phyloP scores from a whole-genome alignment of 2,329 filamentous ascomycete species.

The Aspergillus sp. region DNA sequence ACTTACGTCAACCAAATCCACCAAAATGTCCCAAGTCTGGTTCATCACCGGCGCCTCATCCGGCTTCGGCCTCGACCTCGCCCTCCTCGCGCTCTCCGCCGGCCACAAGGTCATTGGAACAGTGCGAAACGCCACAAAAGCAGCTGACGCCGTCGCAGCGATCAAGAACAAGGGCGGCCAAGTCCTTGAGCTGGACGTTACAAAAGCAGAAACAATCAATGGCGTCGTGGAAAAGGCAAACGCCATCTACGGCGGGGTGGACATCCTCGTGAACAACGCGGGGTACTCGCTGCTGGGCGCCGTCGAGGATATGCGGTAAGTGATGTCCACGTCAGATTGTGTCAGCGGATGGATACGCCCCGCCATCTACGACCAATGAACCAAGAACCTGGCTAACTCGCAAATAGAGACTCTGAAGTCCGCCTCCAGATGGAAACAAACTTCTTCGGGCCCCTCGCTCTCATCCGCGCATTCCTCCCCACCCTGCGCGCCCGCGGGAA shows the following conservation, averaged over 20 bases:
- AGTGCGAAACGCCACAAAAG: constrained; percentile 44
- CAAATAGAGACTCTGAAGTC: constrained; percentile 24
- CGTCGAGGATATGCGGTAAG: constrained; percentile 28
- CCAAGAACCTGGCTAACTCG: too few relatives aligned
- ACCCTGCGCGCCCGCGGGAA: constrained; percentile 40
- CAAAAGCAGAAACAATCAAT: constrained; percentile 10
- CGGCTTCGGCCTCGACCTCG: constrained; percentile 12
- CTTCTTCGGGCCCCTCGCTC: constrained; percentile 47
- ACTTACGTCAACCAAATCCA: neutral
- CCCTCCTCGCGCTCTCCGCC: constrained; percentile 6
- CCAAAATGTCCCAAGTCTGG: constrained; percentile 5
- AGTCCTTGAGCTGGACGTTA: constrained; percentile 21
- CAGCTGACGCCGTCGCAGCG: constrained; percentile 4
- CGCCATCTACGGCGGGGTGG: constrained; percentile 16
- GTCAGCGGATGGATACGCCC: neutral
- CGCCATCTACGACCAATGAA: neutral
- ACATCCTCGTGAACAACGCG: constrained; percentile 23
- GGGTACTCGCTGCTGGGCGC: constrained; percentile 27
- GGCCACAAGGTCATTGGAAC: constrained; percentile 50
- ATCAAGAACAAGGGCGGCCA: constrained; percentile 16
- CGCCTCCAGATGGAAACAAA: constrained; percentile 41
- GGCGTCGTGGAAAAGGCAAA: constrained; percentile 1
- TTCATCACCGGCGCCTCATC: constrained; percentile 20
- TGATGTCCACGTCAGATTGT: neutral
- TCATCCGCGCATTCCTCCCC: constrained; percentile 44